Evolutionary conservation across 768 basidiomycete species (phyloP).

Genomic region (Paxillus rubicundulus): DNA sequence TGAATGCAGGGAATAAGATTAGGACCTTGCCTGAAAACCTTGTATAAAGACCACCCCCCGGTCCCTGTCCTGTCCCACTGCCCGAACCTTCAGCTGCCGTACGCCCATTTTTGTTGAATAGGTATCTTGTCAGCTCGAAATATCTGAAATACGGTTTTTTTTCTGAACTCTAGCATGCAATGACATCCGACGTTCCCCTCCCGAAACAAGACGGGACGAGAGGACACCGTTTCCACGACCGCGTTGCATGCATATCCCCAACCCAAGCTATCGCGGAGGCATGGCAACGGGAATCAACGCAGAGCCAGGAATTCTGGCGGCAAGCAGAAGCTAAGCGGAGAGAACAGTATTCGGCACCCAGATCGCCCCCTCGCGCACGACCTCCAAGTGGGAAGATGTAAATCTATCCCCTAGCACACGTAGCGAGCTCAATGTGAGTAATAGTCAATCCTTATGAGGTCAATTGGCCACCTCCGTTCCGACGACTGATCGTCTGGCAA

Average conservation of each 20-base stretch:
- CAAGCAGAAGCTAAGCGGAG: constrained; percentile 49
- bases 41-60: constrained; percentile 34
- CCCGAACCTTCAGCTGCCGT: constrained; percentile 38
- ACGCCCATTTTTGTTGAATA: constrained; percentile 34
- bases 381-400: constrained; percentile 55
- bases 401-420: constrained; percentile 16
- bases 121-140: constrained; percentile 19
- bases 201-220: constrained; percentile 34
- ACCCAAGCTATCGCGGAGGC: constrained; percentile 66
- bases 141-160: constrained; percentile 29
- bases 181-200: constrained; percentile 35
- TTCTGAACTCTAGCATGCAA: constrained; percentile 30
- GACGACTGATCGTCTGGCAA: constrained; percentile 3
- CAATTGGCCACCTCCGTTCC: not conserved
- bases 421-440: constrained; percentile 17
- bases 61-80: constrained; percentile 30
- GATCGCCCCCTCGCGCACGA: constrained; percentile 34
- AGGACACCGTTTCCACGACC: constrained; percentile 27
- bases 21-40: constrained; percentile 27
- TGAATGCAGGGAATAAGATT: constrained; percentile 33
- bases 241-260: constrained; percentile 40
- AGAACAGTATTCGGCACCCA: constrained; percentile 43
- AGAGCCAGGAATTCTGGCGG: constrained; percentile 60
- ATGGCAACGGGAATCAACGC: constrained; percentile 61
- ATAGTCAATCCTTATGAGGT: not conserved